Evolutionary conservation across 208 protist genomes (phyloP).

Genomic region (Leishmania turanica): DNA sequence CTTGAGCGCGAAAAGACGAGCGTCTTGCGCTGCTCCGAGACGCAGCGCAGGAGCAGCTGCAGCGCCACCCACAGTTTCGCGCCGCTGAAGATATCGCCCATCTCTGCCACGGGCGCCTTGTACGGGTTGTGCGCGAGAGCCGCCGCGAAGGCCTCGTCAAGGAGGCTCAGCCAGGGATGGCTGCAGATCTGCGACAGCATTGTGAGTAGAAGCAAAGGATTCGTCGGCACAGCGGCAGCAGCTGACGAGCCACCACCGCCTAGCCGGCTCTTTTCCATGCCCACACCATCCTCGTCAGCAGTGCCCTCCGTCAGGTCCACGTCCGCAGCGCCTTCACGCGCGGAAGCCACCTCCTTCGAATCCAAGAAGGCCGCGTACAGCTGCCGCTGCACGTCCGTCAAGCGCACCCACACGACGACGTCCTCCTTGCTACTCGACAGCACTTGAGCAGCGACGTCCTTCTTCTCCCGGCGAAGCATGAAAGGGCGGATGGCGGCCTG

Average conservation of each 20-base stretch:
- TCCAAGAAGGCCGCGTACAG: conserved; percentile 71
- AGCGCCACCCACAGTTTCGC: conserved; percentile 67
- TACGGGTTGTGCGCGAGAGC: conserved; percentile 37
- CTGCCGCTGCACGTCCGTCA: conserved; percentile 55
- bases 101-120: conserved; percentile 32
- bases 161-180: conserved; percentile 81
- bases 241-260: neutral
- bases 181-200: conserved; percentile 70
- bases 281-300: neutral
- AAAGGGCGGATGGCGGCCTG: conserved; percentile 64
- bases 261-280: no score
- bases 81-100: conserved; percentile 66
- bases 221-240: neutral
- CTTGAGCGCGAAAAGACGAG: conserved; percentile 85
- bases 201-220: conserved; percentile 72
- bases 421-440: conserved; percentile 65
- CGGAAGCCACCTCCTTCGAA: conserved; percentile 21
- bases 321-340: conserved; percentile 1
- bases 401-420: conserved; percentile 75
- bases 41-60: conserved; percentile 43
- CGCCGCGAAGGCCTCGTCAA: conserved; percentile 47
- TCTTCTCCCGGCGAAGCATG: conserved; percentile 85
- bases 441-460: conserved; percentile 32
- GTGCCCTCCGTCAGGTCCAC: conserved; percentile 16
- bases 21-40: conserved; percentile 51